Evolutionary conservation across 2,329 filamentous ascomycete genomes (phyloP).

Genomic region (Exophiala bonariae): DNA sequence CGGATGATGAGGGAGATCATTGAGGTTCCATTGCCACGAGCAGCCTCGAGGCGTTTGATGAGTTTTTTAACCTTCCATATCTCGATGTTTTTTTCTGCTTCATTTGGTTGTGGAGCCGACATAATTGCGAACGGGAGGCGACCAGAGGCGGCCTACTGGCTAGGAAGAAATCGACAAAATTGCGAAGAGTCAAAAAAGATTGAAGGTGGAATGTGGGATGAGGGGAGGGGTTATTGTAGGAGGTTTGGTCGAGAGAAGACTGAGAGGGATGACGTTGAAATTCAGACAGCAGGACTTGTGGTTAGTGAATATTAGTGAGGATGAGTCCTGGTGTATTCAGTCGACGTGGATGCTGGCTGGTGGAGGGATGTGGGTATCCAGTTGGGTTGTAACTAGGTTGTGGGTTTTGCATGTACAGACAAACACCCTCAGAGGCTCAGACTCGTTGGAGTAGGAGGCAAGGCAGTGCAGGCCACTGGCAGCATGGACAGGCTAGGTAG

Average conservation of each 20-base stretch:
- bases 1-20: constrained; percentile 99
- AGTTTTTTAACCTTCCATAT: constrained; percentile 98
- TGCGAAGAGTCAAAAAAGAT: constrained; percentile 8
- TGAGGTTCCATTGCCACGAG: constrained; percentile 96
- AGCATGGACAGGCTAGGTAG: no score
- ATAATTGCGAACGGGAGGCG: constrained; percentile 54
- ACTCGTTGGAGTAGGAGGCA: no score
- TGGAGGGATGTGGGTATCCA: no score
- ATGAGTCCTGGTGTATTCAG: no score
- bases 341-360: no score
- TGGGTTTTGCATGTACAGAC: no score
- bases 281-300: no score
- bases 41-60: constrained; percentile 96
- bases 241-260: not conserved
- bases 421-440: no score
- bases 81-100: constrained; percentile 96
- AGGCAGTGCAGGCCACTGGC: no score
- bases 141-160: constrained; percentile 19
- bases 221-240: not conserved
- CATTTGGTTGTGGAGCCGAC: constrained; percentile 82
- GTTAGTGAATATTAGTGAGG: no score
- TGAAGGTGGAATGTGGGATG: not conserved
- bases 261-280: not conserved
- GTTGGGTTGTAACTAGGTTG: no score
- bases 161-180: constrained; percentile 2